Base-by-base conservation (phyloP, 1,139 yeast species). In the Debaryomyces sp. region DNA sequence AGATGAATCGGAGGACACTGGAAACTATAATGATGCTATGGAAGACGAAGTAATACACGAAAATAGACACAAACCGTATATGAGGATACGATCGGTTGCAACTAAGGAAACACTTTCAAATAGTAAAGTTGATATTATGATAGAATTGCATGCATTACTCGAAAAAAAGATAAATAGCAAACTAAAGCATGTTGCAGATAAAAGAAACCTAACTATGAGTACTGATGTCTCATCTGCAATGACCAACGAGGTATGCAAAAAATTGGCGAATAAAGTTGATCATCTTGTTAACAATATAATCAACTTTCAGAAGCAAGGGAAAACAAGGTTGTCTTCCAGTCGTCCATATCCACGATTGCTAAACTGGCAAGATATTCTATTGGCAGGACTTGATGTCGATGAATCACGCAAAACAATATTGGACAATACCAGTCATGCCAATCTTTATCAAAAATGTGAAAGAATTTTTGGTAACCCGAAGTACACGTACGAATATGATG, bases 81-180 rank as follows among this genome's bases (percentile, higher is more conserved):
- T 33, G 50, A 44, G 41, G 43, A 47, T 44, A 41, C 47, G 47
- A 41, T 47, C 44, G 18, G 45, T 43, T 38, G 46, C 50, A 10
- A 50, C 44, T 12, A n/a, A 41, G 6, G 62, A 58, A 43, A 45
- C 45, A 3, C 44, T 43, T 7, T 55, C 67, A 3, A 71, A 73
- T 51, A 66, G 77, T 17, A 61, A 60, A 29, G 62, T 64, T 4
- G 63, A 63, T n/a, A 51, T 80, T n/a, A 56, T 66, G 21, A 59
- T 71, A 36, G 80, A 76, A 51, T 51, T 82, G 24, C 70, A 71
- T 30, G 66, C 81, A 1, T 36, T 70, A 2, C 61, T 77, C 23
- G 73, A 73, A 45, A 53, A 64, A 5, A 68, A 63, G 27, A 62
- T 80, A 0, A 54, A 57, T 17, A 42, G 53, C 1, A 60, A 58